Base-by-base conservation (phyloP, 208 protist genomes). In the Trypanosomatidae sp. region DNA sequence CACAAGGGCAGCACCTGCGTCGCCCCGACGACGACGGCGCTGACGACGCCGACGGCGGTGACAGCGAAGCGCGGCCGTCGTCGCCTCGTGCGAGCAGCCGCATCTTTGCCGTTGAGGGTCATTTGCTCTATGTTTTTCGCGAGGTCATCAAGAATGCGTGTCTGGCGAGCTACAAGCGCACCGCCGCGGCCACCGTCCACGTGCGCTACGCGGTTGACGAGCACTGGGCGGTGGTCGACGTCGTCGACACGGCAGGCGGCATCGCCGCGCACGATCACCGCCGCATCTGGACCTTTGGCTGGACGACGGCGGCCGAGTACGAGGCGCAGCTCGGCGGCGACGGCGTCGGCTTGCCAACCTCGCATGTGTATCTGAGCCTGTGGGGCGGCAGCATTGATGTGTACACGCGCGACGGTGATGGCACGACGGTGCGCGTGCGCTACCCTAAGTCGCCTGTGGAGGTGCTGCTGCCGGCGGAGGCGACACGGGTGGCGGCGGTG, bases 81-180 rank as follows among this genome's bases (percentile, higher is more conserved):
- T 2, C 22, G 21, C 41, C 60, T 4, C 27, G 22, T 11, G 11
- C 49, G 4, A 62, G 63, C 54, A 21, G 13, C 13, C 1, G 21
- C 3, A 41, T 87, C 6, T 78, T 67, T 59, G 72, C 79, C 20
- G 67, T 88, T 0, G 73, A 84, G 20, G 71, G 70, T 24, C 78
- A 92, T 33, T 61, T 88, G 10, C 42, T 52, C 4, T 92, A 92
- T 53, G 59, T 83, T 15, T 75, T 92, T 37, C 57, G 77, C 16
- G 79, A 92, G 51, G 27, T 89, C 0, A 66, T 92, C 11, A 92
- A 92, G 48, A 92, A 92, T 41, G 79, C 84, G n/a, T 92, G 71
- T 30, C 64, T 68, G 32, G 76, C 84, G 4, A 76, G 58, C 24
- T 27, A 71, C 7, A 41, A 42, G 41, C 20, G 47, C 21, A 33